A percentile compares a stretch with the other conserved stretches of the same genome.
These are phyloP conservation scores for Ceratocystis albifundus DNA, from an alignment of 2,329 filamentous ascomycete species.

Conservation along the genomic window DNA sequence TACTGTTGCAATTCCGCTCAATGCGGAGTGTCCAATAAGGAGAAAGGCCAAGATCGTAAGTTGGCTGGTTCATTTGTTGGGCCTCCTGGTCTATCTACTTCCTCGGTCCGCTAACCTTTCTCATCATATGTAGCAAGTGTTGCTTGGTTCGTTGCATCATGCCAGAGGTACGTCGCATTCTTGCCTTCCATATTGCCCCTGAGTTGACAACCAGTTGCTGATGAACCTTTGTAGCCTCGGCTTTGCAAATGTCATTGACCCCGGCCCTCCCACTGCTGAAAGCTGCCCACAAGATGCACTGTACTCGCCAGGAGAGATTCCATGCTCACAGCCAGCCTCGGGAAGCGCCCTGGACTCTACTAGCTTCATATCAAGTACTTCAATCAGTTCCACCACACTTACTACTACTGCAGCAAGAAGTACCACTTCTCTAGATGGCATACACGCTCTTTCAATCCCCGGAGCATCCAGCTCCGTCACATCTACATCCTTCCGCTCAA, in stretches of 20 bases:
- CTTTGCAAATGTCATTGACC: slow-evolving; percentile 20
- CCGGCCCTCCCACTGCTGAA: slow-evolving; percentile 12
- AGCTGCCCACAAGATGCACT: slow-evolving; percentile 18
- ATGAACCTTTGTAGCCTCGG: slow-evolving; percentile 15
- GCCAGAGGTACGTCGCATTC: slow-evolving; percentile 19
- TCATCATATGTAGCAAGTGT: slow-evolving; percentile 20
- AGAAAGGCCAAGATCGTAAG: slow-evolving; percentile 23
- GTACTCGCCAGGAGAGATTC: slow-evolving; percentile 15
- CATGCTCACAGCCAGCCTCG: background rate
- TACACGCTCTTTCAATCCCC: slow-evolving; percentile 13
- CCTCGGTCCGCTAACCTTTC: background rate
- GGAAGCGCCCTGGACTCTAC: background rate
- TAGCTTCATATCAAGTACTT: background rate
- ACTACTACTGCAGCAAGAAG: background rate
- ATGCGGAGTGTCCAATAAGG: slow-evolving; percentile 22
- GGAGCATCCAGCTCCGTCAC: background rate
- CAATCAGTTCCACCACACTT: background rate
- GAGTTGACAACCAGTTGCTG: background rate
- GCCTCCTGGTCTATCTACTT: background rate
- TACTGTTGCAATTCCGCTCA: slow-evolving; percentile 24
- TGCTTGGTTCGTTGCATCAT: slow-evolving; percentile 21
- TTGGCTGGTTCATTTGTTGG: background rate
- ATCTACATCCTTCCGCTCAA: background rate
- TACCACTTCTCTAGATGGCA: background rate
- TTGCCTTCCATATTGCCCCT: background rate